These are phyloP conservation scores for Penicillium sp. DNA, from an alignment of 2,329 filamentous ascomycete species.

Conservation along the genomic window DNA sequence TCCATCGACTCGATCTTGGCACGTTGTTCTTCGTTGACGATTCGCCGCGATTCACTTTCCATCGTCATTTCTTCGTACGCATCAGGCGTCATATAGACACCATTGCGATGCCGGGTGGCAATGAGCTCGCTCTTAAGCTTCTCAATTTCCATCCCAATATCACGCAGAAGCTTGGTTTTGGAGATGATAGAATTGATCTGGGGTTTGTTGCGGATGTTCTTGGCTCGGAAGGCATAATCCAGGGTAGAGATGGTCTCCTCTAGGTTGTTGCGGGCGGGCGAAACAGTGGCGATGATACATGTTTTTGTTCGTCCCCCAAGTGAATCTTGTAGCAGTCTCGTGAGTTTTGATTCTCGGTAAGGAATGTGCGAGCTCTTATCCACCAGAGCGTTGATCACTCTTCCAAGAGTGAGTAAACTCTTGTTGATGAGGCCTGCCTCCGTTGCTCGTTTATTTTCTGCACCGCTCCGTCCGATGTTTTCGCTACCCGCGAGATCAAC, in stretches of 20 bases:
- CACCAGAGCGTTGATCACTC: slow-evolving; percentile 96
- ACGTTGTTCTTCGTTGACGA: slow-evolving; percentile 86
- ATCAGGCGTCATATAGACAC: slow-evolving; percentile 88
- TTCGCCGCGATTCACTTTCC: slow-evolving; percentile 86
- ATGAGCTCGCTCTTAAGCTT: slow-evolving; percentile 92
- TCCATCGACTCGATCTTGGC: slow-evolving; percentile 93
- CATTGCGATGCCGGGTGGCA: slow-evolving; percentile 87
- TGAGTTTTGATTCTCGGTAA: slow-evolving; percentile 90
- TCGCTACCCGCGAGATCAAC: slow-evolving; percentile 97
- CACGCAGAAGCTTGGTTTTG: slow-evolving; percentile 86
- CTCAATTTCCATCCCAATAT: slow-evolving; percentile 91
- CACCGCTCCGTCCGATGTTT: slow-evolving; percentile 94
- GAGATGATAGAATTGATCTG: slow-evolving; percentile 89
- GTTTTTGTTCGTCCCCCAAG: slow-evolving; percentile 94
- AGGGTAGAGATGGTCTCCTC: slow-evolving; percentile 98
- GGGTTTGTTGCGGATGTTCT: slow-evolving; percentile 98
- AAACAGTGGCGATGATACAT: slow-evolving; percentile 96
- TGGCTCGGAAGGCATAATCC: slow-evolving; percentile 95
- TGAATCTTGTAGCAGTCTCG: slow-evolving; percentile 90
- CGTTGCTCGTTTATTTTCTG: slow-evolving; percentile 94
- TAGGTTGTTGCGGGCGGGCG: slow-evolving; percentile 88
- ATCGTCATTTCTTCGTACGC: slow-evolving; percentile 87
- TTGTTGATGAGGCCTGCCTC: slow-evolving; percentile 98
- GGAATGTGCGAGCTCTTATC: slow-evolving; percentile 89
- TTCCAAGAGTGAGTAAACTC: slow-evolving; percentile 87